phyloP scores from a whole-genome alignment of 257 asterid species.

The Capsicum rhomboideum region DNA sequence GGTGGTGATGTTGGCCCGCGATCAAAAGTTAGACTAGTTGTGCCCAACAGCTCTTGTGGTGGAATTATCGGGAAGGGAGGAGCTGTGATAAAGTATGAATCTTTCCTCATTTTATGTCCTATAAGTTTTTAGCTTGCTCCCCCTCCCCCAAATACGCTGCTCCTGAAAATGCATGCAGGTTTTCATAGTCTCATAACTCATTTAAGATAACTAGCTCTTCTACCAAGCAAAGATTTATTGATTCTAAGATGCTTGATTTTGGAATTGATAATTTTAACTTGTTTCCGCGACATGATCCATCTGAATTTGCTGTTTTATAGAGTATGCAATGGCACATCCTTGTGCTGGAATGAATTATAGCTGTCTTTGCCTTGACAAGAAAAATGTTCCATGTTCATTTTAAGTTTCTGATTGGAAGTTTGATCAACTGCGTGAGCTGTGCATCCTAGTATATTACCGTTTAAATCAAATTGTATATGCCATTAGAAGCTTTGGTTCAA shows the following conservation, averaged over 20 bases:
- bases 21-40: constrained; percentile 72
- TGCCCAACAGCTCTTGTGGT: constrained; percentile 96
- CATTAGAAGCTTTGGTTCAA: not conserved
- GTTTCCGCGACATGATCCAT: not conserved
- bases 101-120: not conserved
- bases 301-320: not conserved
- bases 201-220: not conserved
- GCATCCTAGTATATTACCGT: not conserved
- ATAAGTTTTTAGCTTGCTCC: not conserved
- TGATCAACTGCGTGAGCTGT: not conserved
- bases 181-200: not conserved
- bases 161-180: not conserved
- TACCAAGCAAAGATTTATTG: not conserved
- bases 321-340: not conserved
- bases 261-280: not conserved
- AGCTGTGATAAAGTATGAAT: constrained; percentile 61
- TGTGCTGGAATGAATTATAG: not conserved
- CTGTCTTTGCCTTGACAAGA: not conserved
- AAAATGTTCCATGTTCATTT: not conserved
- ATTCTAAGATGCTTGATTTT: not conserved
- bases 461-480: not conserved
- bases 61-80: constrained; percentile 99
- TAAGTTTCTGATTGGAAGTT: not conserved
- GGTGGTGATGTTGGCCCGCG: constrained; percentile 57
- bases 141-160: not conserved